Evolutionary conservation across 2,329 filamentous ascomycete genomes (phyloP).

Genomic region (Cryphonectria naterciae): DNA sequence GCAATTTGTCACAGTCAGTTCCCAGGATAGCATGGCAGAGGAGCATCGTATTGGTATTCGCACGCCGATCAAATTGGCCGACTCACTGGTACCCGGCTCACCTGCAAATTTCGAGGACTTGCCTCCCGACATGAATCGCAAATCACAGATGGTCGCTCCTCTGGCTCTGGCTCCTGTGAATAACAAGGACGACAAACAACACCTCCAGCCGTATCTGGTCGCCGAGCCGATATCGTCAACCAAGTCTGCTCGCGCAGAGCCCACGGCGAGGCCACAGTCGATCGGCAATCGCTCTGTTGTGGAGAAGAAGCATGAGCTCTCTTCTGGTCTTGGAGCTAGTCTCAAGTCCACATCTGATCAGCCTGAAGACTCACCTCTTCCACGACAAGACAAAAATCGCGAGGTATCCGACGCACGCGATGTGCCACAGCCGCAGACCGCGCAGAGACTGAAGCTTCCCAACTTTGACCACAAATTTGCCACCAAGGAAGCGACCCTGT

Average conservation of each 20-base stretch:
- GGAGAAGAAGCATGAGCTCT: not conserved
- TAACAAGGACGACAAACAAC: not conserved
- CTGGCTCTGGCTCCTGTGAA: not conserved
- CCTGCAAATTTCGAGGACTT: not conserved
- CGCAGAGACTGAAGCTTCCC: not conserved
- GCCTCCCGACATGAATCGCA: slow-evolving; percentile 1
- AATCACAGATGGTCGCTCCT: slow-evolving; percentile 7
- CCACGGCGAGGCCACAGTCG: not conserved
- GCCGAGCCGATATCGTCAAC: not conserved
- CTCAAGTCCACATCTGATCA: not conserved
- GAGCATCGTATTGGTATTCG: not conserved
- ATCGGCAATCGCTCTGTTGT: not conserved
- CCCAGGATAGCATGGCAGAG: not conserved
- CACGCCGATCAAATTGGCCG: not conserved
- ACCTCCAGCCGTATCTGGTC: not conserved
- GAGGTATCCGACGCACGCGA: not conserved
- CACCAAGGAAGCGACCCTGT: not conserved
- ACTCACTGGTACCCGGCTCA: not conserved
- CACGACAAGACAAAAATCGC: not conserved
- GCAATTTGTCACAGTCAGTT: not conserved
- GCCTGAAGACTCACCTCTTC: not conserved
- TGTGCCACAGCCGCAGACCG: not conserved
- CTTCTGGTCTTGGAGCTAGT: not conserved
- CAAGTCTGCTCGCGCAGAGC: not conserved
- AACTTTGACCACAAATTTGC: not conserved